Evolutionary conservation across 2,329 filamentous ascomycete species (phyloP).

Genomic region (Cladorrhinum sp.): DNA sequence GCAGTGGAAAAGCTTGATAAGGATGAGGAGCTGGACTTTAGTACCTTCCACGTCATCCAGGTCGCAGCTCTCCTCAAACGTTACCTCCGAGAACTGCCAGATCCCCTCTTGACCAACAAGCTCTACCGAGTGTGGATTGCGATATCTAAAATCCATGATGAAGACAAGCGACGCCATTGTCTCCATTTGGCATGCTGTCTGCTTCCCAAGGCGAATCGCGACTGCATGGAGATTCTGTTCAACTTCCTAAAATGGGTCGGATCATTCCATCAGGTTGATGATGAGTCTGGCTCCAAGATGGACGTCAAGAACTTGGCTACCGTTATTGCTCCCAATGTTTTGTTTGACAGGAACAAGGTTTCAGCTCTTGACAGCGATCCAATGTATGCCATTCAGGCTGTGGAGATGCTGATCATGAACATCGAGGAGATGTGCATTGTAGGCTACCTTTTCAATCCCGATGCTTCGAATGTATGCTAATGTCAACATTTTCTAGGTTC

Average conservation of each 20-base stretch:
- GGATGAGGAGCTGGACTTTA: conserved; percentile 79
- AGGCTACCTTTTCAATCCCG: conserved; percentile 37
- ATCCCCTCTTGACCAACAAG: conserved; percentile 92
- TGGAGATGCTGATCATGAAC: conserved; percentile 84
- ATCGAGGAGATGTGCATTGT: conserved; percentile 98
- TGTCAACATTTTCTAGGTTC: conserved; percentile 61
- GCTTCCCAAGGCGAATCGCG: conserved; percentile 85
- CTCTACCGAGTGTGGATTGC: conserved; percentile 87
- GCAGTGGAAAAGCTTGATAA: conserved; percentile 82
- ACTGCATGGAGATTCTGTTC: conserved; percentile 93
- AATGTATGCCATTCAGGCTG: conserved; percentile 89
- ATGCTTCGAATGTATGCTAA: conserved; percentile 23
- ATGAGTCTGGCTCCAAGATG: conserved; percentile 98
- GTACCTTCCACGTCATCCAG: conserved; percentile 86
- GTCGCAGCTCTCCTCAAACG: conserved; percentile 92
- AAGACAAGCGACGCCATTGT: conserved; percentile 77
- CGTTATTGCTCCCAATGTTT: conserved; percentile 93
- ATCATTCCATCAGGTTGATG: conserved; percentile 94
- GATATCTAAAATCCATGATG: conserved; percentile 81
- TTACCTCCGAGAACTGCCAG: conserved; percentile 89
- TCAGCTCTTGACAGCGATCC: conserved; percentile 77
- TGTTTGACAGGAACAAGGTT: conserved; percentile 67
- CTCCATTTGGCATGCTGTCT: conserved; percentile 90
- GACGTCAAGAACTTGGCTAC: conserved; percentile 96
- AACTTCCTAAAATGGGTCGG: conserved; percentile 96